phyloP scores from a whole-genome alignment of 2,329 filamentous ascomycete genomes.

The Lachnellula arida region DNA sequence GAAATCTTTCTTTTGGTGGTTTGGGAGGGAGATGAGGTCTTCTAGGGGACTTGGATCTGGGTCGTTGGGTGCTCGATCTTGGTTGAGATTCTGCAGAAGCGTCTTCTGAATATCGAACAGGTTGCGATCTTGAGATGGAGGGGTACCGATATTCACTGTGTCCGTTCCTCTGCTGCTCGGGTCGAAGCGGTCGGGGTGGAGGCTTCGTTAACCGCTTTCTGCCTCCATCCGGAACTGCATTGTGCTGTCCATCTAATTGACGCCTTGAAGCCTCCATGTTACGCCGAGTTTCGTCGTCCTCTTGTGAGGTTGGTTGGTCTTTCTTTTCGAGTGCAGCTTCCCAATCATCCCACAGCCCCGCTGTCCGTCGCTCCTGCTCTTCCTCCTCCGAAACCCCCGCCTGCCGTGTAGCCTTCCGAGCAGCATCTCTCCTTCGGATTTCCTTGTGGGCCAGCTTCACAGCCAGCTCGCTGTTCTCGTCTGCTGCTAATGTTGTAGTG shows the following conservation, averaged over 20 bases:
- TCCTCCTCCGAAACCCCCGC: constrained; percentile 54
- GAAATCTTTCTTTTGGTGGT: constrained; percentile 26
- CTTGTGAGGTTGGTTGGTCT: constrained; percentile 21
- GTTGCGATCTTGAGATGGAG: constrained; percentile 47
- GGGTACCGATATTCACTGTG: constrained; percentile 49
- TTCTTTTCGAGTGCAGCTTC: constrained; percentile 39
- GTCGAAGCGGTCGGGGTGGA: constrained; percentile 20
- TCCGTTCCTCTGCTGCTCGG: constrained; percentile 15
- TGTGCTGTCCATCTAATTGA: constrained; percentile 33
- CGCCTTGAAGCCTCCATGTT: constrained; percentile 48
- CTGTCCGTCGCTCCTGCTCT: constrained; percentile 50
- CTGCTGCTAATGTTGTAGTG: constrained; percentile 61
- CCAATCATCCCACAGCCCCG: constrained; percentile 50
- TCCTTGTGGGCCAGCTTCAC: constrained; percentile 72
- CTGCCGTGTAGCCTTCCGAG: constrained; percentile 51
- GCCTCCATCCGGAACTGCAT: constrained; percentile 18
- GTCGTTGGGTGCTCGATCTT: background rate
- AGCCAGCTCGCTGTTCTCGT: constrained; percentile 69
- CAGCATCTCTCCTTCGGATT: constrained; percentile 61
- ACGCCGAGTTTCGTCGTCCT: constrained; percentile 42
- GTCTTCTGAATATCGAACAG: constrained; percentile 39
- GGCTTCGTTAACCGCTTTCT: constrained; percentile 27
- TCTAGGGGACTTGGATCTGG: background rate
- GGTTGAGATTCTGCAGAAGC: background rate
- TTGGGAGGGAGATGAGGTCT: constrained; percentile 7